Evolutionary conservation across 164 flowering plant species (phyloP).

Genomic region (Brasenia schreberi): DNA sequence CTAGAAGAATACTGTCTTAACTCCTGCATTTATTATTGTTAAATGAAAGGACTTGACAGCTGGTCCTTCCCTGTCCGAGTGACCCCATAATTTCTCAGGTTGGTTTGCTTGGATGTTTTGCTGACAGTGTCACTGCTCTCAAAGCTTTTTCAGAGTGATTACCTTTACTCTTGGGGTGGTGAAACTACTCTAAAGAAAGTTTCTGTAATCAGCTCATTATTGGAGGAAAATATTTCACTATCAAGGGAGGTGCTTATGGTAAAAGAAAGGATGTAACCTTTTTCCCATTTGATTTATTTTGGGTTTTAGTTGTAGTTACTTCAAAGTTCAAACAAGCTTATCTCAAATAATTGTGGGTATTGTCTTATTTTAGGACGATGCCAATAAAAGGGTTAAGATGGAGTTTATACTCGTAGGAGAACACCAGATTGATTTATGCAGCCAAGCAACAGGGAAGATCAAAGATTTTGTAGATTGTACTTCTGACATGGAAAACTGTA

Average conservation of each 20-base stretch:
- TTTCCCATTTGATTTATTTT: too few species aligned
- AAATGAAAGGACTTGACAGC: neutral
- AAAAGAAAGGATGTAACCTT: neutral
- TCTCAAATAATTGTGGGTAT: neutral
- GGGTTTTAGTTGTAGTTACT: too few species aligned
- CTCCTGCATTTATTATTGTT: too few species aligned
- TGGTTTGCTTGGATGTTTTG: neutral
- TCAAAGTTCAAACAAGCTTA: neutral
- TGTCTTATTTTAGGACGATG: constrained; percentile 47
- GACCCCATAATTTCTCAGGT: neutral
- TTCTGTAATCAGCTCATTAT: constrained; percentile 35
- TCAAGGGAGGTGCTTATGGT: constrained; percentile 41
- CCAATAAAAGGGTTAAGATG: constrained; percentile 54
- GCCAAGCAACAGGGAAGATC: constrained; percentile 16
- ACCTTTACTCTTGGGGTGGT: constrained; percentile 52
- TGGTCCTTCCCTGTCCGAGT: too few species aligned
- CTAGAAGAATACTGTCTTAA: neutral
- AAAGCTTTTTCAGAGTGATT: constrained; percentile 36
- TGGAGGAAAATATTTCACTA: constrained; percentile 24
- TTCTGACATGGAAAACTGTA: constrained; percentile 66
- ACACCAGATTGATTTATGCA: constrained; percentile 17
- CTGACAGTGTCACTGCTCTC: constrained; percentile 34
- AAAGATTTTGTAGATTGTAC: constrained; percentile 36
- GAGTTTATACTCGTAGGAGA: constrained; percentile 55
- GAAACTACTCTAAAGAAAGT: constrained; percentile 47